phyloP scores from a whole-genome alignment of 768 basidiomycete species.

The Serendipita sp. region DNA sequence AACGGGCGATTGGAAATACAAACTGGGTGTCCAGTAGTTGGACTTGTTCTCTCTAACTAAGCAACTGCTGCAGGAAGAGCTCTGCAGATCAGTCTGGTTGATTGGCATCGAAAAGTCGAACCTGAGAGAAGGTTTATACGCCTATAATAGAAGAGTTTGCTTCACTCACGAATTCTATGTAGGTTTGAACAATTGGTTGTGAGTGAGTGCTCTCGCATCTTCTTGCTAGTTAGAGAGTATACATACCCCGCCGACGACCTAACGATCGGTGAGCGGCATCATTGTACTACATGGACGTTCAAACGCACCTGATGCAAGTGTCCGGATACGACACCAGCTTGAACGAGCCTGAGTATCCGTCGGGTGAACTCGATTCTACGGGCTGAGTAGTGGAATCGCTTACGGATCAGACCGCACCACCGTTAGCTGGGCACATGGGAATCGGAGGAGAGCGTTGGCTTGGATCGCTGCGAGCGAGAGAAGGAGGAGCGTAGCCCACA shows the following conservation, averaged over 20 bases:
- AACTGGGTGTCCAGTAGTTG: constrained; percentile 12
- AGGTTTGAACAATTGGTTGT: neutral
- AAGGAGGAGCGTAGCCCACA: constrained; percentile 10
- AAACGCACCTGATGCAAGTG: constrained; percentile 10
- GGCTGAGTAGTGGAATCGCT: neutral
- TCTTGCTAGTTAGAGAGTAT: neutral
- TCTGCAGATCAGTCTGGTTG: constrained; percentile 6
- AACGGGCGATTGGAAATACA: constrained; percentile 12
- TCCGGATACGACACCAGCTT: constrained; percentile 8
- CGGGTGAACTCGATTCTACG: neutral
- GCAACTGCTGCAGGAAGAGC: constrained; percentile 9
- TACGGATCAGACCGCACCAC: constrained; percentile 11
- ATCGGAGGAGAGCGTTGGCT: constrained; percentile 11
- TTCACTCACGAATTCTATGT: constrained; percentile 2
- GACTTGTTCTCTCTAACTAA: constrained; percentile 10
- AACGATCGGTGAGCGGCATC: neutral
- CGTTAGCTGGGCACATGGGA: constrained; percentile 11
- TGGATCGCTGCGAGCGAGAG: constrained; percentile 8
- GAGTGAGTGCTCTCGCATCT: neutral
- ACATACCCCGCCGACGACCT: constrained; percentile 10
- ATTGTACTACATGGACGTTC: neutral
- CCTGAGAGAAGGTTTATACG: neutral
- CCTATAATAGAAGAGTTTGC: neutral
- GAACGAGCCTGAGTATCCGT: constrained; percentile 5
- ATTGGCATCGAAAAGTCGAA: constrained; percentile 11